Conservation (phyloP, 2,329 filamentous ascomycete genomes). For the Alternaria arbusti region DNA sequence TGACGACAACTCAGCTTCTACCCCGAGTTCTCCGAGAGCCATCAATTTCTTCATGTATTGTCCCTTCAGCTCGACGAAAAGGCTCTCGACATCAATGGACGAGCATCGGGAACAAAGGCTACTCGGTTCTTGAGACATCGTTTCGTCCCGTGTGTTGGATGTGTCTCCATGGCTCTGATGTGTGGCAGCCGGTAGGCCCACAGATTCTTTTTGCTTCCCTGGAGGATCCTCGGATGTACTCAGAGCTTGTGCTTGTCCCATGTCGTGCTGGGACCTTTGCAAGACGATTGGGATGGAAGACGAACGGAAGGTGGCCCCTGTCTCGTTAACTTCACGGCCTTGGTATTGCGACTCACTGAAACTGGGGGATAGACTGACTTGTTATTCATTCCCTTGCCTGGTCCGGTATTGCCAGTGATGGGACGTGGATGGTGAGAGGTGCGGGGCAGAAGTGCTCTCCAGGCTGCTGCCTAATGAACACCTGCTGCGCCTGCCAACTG, state of each 20-base stretch:
- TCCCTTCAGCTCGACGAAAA: neutral
- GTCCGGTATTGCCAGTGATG: neutral
- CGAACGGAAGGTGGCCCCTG: neutral
- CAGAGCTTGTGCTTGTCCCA: neutral
- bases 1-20: neutral
- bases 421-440: neutral
- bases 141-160: neutral
- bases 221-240: too few species aligned
- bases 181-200: neutral
- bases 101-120: neutral
- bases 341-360: neutral
- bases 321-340: neutral
- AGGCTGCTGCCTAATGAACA: neutral
- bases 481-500: neutral
- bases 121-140: neutral
- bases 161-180: neutral
- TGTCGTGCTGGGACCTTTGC: neutral
- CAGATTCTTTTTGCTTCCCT: neutral
- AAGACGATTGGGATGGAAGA: neutral
- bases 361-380: neutral
- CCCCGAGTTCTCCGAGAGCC: neutral
- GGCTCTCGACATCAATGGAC: neutral
- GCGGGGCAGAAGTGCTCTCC: neutral
- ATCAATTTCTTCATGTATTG: fast-evolving
- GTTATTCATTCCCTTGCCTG: neutral